Conservation (phyloP, 2,329 filamentous ascomycete genomes). For the Claviceps digitariae region DNA sequence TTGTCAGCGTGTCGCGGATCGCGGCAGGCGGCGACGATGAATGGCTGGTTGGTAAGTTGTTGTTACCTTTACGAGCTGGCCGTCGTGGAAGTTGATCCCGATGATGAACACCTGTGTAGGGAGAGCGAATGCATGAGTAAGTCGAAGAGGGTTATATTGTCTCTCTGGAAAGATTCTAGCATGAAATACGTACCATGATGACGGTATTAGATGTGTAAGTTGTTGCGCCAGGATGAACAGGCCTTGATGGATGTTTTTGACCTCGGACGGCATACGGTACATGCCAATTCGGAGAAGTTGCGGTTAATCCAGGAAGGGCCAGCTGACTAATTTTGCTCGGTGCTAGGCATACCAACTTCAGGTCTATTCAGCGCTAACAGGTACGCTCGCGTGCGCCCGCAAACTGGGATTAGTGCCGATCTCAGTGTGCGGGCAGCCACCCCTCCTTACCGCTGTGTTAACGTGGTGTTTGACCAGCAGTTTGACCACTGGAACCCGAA, state of each 20-base stretch:
- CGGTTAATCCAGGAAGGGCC: conserved; percentile 10
- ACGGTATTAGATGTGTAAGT: background rate
- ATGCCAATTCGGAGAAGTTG: conserved; percentile 13
- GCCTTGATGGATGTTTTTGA: background rate
- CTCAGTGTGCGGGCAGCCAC: background rate
- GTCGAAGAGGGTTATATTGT: background rate
- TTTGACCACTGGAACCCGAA: background rate
- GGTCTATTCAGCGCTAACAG: background rate
- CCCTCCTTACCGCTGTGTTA: background rate
- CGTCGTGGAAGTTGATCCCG: conserved; percentile 74
- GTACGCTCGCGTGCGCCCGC: background rate
- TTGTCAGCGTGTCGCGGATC: background rate
- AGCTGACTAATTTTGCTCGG: background rate
- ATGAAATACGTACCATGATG: conserved; percentile 1
- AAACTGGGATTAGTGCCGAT: background rate
- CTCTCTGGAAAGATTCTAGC: background rate
- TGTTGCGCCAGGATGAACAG: background rate
- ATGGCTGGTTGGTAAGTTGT: background rate
- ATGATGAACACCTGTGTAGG: conserved; percentile 61
- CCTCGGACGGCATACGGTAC: background rate
- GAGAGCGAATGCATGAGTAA: background rate
- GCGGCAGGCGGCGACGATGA: background rate
- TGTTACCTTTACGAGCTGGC: conserved; percentile 66
- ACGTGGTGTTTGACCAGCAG: too few species aligned
- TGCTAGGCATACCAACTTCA: background rate